Evolutionary conservation across 805 yeast genomes (phyloP).

Genomic region (Schwanniomyces occidentalis): DNA sequence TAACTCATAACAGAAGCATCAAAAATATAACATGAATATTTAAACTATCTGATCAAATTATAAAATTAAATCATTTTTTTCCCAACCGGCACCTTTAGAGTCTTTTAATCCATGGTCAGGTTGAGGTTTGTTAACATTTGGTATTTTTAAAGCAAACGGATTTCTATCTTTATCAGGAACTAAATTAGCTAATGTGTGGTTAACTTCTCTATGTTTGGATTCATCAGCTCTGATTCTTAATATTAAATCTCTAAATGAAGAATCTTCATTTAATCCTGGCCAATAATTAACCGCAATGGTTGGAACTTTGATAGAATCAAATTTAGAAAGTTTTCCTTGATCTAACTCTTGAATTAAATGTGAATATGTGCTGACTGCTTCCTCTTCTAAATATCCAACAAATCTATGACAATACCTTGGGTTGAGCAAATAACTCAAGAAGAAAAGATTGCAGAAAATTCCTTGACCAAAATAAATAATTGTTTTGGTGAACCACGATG

Average conservation of each 20-base stretch:
- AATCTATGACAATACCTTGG: slow-evolving; percentile 73
- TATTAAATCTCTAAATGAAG: slow-evolving; percentile 60
- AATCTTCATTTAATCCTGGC: slow-evolving; percentile 50
- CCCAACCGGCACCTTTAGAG: slow-evolving; percentile 41
- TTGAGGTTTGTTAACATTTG: slow-evolving; percentile 34
- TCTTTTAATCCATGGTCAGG: slow-evolving; percentile 37
- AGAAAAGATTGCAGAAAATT: slow-evolving; percentile 65
- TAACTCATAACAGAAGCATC: too few relatives aligned
- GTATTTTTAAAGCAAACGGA: slow-evolving; percentile 57
- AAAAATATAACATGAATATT: too few relatives aligned
- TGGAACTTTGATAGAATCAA: slow-evolving; percentile 49
- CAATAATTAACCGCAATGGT: slow-evolving; percentile 65
- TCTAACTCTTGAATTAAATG: slow-evolving; percentile 58
- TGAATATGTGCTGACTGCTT: slow-evolving; percentile 69
- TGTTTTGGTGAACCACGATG: slow-evolving; percentile 54
- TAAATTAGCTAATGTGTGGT: slow-evolving; percentile 72
- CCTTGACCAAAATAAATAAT: slow-evolving; percentile 68
- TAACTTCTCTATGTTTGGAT: slow-evolving; percentile 77
- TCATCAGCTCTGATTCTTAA: slow-evolving; percentile 71
- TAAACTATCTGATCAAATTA: too few relatives aligned
- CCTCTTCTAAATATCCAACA: slow-evolving; percentile 78
- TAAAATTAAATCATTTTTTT: slow-evolving; percentile 33
- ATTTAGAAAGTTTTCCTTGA: slow-evolving; percentile 48
- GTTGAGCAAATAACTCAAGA: slow-evolving; percentile 54
- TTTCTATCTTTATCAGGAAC: slow-evolving; percentile 56